Percentiles rank a stretch among this genome's conserved stretches.
These are phyloP conservation scores for Cyclotella distinguenda DNA, from an alignment of 108 stramenopile genomes.

Conservation along the genomic window DNA sequence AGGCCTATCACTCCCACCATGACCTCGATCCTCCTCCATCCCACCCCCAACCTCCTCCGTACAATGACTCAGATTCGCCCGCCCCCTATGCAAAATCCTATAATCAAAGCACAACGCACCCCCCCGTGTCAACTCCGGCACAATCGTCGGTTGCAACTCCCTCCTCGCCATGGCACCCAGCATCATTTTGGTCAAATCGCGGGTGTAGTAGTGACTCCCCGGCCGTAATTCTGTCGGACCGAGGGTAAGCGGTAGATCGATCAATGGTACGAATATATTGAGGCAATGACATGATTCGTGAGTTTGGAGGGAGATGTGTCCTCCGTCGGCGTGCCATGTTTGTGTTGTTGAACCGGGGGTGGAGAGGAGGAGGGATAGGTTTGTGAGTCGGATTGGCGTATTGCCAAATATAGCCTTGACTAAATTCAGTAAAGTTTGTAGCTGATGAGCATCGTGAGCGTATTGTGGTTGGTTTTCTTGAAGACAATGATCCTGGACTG, in stretches of 20 bases:
- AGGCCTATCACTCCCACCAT: conserved; percentile 39
- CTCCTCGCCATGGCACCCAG: conserved; percentile 59
- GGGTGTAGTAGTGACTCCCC: conserved; percentile 62
- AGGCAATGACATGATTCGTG: conserved; percentile 62
- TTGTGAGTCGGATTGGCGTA: conserved; percentile 5
- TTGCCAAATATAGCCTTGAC: conserved; percentile 13
- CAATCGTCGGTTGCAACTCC: conserved; percentile 46
- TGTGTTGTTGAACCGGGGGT: conserved; percentile 45
- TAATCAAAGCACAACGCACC: conserved; percentile 77
- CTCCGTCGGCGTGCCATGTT: conserved; percentile 79
- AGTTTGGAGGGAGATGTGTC: conserved; percentile 46
- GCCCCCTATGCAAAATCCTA: conserved; percentile 71
- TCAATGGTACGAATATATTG: conserved; percentile 73
- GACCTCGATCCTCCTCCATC: background rate
- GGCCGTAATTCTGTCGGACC: conserved; percentile 80
- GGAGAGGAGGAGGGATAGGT: conserved; percentile 27
- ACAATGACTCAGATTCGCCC: conserved; percentile 51
- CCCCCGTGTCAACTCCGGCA: conserved; percentile 45
- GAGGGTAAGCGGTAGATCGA: conserved; percentile 41
- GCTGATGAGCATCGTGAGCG: background rate
- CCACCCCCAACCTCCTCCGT: background rate
- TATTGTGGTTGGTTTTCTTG: background rate
- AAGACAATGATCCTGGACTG: background rate
- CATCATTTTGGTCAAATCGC: conserved; percentile 64
- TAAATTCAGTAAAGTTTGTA: conserved; percentile 20